Percentiles rank a stretch among this genome's conserved stretches.
Conservation (phyloP, 345 rosid species). For the Gossypium longicalyx region DNA sequence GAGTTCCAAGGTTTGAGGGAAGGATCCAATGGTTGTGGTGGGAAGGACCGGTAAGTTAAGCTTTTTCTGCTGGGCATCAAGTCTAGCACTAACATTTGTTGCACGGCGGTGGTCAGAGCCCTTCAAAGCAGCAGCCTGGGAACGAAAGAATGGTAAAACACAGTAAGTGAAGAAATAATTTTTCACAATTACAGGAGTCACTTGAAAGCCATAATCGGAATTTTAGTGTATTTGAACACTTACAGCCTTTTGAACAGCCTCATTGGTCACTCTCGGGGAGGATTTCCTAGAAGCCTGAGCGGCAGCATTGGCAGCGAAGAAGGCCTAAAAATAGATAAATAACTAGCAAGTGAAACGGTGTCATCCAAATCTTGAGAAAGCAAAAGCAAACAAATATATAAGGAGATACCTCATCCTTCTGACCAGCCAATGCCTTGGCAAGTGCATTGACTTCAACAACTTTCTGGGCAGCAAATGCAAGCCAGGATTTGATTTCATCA, state of each 20-base stretch:
- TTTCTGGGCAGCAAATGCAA: conserved; percentile 97
- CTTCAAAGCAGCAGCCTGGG: conserved; percentile 90
- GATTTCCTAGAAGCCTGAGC: conserved; percentile 85
- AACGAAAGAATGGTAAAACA: conserved; percentile 18
- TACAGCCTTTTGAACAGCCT: conserved; percentile 94
- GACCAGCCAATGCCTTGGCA: conserved; percentile 88
- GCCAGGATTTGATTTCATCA: conserved; percentile 88
- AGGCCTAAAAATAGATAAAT: conserved; percentile 42
- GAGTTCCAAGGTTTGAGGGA: conserved; percentile 90
- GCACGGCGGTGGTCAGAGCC: conserved; percentile 89
- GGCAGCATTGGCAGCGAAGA: conserved; percentile 72
- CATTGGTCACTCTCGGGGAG: conserved; percentile 89
- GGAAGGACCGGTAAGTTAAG: conserved; percentile 93
- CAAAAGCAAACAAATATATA: neutral
- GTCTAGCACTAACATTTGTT: conserved; percentile 77
- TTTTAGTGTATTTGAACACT: conserved; percentile 28
- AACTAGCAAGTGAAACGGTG: neutral
- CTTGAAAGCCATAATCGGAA: neutral
- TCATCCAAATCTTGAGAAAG: neutral
- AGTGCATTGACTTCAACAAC: conserved; percentile 91
- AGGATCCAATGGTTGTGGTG: conserved; percentile 94
- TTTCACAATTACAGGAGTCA: neutral
- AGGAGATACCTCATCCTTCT: conserved; percentile 67
- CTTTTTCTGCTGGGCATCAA: conserved; percentile 94
- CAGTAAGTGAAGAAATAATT: neutral